Base-by-base conservation (phyloP, 1,284 basidiomycete genomes). In the Mycosarcoma maydis region DNA sequence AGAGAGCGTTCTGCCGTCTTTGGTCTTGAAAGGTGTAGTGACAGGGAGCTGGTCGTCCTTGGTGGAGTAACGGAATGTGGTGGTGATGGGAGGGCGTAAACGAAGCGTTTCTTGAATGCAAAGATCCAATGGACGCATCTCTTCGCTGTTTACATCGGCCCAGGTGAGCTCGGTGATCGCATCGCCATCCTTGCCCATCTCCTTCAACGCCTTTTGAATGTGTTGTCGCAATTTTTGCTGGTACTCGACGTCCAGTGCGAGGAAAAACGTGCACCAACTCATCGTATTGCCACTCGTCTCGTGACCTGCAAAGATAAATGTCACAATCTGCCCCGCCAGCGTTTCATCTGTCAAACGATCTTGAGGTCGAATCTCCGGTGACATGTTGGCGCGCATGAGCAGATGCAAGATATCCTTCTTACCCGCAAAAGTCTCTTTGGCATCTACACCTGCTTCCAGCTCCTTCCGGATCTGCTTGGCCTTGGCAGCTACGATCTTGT, bases 241-340 rank as follows among this genome's bases (percentile, higher is more conserved):
- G 10, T 72, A 59, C 5, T 55, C 47, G 1, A 39, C 69, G 32
- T 79, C 41, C 40, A 73, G 47, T 3, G 76, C 59, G 11, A 81
- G 64, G 23, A 72, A 59, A 30, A 67, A 62, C 3, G 80, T 60
- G 17, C 75, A 67, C 80, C 80, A 82, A 22, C 64, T 61, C 26
- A 74, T 56, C 36, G 73, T 75, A 65, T 68, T 20, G 58, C 51
- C 19, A 72, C 10, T 71, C 10, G 80, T 79, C 49, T 82, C 80
- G 70, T 80, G 79, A 0, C 79, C 80, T 11, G 73, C 75, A 56
- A 80, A 79, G 40, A 78, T 73, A 26, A 80, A 73, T 0, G 77
- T 78, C 0, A 75, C 70, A 6, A 77, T 64, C 51, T 80, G 76
- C 60, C 52, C 72, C 24, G 64, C 78, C 36, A 51, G 69, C 48